These are phyloP conservation scores for Blastocladiella britannica DNA, from an alignment of 192 early-diverging fungal genomes.

Conservation along the genomic window DNA sequence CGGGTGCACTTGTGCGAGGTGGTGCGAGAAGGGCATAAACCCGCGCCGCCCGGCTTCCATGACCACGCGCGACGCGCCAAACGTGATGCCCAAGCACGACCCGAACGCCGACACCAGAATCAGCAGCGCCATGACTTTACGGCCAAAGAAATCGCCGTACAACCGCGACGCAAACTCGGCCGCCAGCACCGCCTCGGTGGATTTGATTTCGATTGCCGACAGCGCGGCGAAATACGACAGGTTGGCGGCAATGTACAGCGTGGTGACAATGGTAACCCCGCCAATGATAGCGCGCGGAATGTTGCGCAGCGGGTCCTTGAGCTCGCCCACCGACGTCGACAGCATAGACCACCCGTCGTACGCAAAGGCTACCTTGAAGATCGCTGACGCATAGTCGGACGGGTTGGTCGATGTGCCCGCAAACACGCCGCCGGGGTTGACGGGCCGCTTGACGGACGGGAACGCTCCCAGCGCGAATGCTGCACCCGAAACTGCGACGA, in stretches of 20 bases:
- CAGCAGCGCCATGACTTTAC: constrained; percentile 24
- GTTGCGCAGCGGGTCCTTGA: constrained; percentile 58
- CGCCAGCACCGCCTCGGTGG: constrained; percentile 39
- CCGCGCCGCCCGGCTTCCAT: constrained; percentile 26
- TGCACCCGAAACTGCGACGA: constrained; percentile 46
- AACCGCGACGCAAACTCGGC: constrained; percentile 31
- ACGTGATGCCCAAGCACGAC: constrained; percentile 25
- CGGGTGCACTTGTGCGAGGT: constrained; percentile 18
- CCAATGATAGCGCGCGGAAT: constrained; percentile 58
- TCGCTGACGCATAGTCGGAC: constrained; percentile 19
- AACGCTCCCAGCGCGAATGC: constrained; percentile 36
- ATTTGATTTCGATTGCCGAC: constrained; percentile 37
- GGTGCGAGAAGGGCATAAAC: constrained; percentile 22
- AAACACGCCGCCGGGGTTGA: constrained; percentile 38
- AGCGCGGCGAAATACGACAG: constrained; percentile 64
- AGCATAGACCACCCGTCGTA: constrained; percentile 52
- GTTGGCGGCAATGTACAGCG: constrained; percentile 59
- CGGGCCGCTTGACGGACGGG: constrained; percentile 12
- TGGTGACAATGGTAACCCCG: constrained; percentile 43
- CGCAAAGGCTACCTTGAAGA: constrained; percentile 31
- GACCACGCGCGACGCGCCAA: constrained; percentile 26
- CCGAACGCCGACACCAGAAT: constrained; percentile 30
- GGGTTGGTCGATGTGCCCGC: constrained; percentile 29
- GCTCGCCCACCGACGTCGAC: constrained; percentile 64
- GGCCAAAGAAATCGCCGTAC: constrained; percentile 27